Base-by-base conservation (phyloP, 2,329 filamentous ascomycete species). In the Pyrenochaeta sp. region DNA sequence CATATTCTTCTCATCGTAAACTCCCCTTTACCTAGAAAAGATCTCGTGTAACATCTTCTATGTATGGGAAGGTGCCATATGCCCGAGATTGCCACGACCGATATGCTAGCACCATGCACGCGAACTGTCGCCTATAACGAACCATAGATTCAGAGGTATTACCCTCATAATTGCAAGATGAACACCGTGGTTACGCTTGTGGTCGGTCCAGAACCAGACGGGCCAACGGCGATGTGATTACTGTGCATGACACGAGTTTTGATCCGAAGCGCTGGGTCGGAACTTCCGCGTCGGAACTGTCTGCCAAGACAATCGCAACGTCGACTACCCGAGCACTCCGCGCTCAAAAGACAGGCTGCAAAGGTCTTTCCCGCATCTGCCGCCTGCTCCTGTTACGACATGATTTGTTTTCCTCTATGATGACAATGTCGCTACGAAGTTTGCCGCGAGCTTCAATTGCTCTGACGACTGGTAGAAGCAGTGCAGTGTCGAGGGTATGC, bases 351-450 rank as follows among this genome's bases (percentile, higher is more conserved):
- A 37, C 52, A 50, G 19, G 25, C 42, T 50, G 22, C 30, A 34
- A 52, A 44, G 4, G 24, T 30, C 56, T 54, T 60, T 56, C 62
- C 62, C 64, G 59, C 66, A 57, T 30, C 42, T 46, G 45, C 39
- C 47, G 48, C 43, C 56, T 25, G 25, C 39, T 28, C 43, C 48
- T 39, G 32, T 45, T 49, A 46, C 58, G 56, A 54, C 56, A 70
- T 71, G 69, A 53, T 50, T 56, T 32, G 52, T 60, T 25, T 37
- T 54, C 48, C 25, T 56, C 58, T 28, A 40, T 66, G 62, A 52
- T 58, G 54, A 61, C 62, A 67, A 77, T 77, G 74, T 69, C 72
- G 57, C 46, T 71, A 51, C 62, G 69, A 67, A 67, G 62, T 56
- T 49, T 73, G 25, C 58, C 72, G 22, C 65, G 65, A 55, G 65